Evolutionary conservation across 2,329 filamentous ascomycete species (phyloP).

Genomic region (Hortaea sp.): DNA sequence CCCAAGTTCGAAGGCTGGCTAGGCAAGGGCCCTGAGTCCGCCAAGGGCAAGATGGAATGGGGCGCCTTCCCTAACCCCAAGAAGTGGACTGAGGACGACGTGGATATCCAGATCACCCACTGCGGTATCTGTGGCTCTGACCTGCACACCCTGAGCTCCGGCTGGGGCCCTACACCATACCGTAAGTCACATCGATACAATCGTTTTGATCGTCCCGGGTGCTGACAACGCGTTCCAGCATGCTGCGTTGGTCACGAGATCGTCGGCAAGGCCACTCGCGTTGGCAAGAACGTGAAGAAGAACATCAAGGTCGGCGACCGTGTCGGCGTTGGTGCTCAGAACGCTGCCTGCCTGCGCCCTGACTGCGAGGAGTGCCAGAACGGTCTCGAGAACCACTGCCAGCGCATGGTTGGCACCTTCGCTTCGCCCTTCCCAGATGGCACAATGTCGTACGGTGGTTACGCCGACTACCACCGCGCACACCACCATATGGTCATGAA

Average conservation of each 20-base stretch:
- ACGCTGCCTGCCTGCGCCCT: conserved; percentile 35
- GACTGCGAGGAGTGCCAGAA: conserved; percentile 54
- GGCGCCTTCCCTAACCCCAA: conserved; percentile 19
- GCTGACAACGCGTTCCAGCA: conserved; percentile 2
- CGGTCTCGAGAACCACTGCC: conserved; percentile 29
- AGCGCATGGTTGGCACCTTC: conserved; percentile 22
- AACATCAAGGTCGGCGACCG: conserved; percentile 28
- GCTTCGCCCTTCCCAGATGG: conserved; percentile 20
- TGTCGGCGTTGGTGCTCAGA: conserved; percentile 42
- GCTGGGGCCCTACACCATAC: conserved; percentile 36
- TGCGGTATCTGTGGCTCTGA: conserved; percentile 15
- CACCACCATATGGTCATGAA: conserved; percentile 46
- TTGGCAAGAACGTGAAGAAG: conserved; percentile 22
- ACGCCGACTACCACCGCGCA: conserved; percentile 43
- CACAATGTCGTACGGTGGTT: conserved; percentile 52
- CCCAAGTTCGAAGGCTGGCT: conserved; percentile 48
- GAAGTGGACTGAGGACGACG: conserved; percentile 30
- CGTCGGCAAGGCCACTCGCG: conserved; percentile 24
- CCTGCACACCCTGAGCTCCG: conserved; percentile 24
- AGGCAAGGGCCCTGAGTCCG: conserved; percentile 39
- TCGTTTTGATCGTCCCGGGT: conserved; percentile 2
- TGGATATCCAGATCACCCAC: conserved; percentile 33
- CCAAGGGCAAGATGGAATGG: conserved; percentile 47
- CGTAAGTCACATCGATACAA: not conserved
- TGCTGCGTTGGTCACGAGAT: conserved; percentile 26